Evolutionary conservation across 78 protist genomes (phyloP).

Genomic region (Paulinella micropora): DNA sequence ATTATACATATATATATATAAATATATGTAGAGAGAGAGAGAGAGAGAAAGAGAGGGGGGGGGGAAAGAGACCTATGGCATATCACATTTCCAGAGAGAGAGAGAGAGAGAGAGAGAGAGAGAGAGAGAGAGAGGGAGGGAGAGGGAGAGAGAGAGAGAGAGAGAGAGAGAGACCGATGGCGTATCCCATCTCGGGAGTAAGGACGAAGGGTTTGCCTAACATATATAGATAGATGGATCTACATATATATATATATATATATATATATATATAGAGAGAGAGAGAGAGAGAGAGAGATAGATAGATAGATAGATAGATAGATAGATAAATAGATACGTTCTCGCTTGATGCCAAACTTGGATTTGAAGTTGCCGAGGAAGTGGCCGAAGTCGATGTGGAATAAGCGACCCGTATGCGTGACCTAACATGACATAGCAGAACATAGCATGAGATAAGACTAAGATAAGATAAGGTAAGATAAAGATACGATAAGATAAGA

Average conservation of each 20-base stretch:
- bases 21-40: not conserved
- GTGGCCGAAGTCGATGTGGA: slow-evolving; percentile 57
- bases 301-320: too few species aligned
- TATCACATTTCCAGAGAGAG: not conserved
- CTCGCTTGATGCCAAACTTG: slow-evolving; percentile 7
- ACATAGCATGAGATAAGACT: too few species aligned
- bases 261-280: too few species aligned
- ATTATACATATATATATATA: not conserved
- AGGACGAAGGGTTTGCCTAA: slow-evolving; percentile 58
- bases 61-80: not conserved
- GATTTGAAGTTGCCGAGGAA: slow-evolving; percentile 36
- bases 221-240: too few species aligned
- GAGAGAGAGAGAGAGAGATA: too few species aligned
- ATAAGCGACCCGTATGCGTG: slow-evolving; percentile 23
- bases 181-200: slow-evolving; percentile 35
- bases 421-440: too few species aligned
- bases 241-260: not conserved
- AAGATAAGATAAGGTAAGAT: too few species aligned
- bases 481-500: too few species aligned
- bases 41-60: not conserved
- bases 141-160: too few species aligned
- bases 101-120: not conserved
- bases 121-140: not conserved
- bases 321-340: too few species aligned
- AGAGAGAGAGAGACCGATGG: too few species aligned